phyloP scores from a whole-genome alignment of 257 asterid genomes.

The Solanum boliviense region DNA sequence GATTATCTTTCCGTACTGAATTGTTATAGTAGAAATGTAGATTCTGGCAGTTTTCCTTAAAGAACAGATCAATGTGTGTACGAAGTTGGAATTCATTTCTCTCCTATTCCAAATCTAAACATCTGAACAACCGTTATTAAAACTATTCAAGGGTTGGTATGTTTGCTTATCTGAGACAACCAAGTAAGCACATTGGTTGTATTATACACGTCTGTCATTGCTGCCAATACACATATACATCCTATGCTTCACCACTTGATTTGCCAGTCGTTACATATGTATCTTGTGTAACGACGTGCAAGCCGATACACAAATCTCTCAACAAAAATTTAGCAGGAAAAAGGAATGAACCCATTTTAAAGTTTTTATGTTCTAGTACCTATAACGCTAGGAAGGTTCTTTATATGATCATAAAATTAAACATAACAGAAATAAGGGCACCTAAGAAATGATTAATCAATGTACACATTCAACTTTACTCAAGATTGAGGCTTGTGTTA shows the following conservation, averaged over 20 bases:
- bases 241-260: background rate
- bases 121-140: background rate
- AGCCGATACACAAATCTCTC: background rate
- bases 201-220: background rate
- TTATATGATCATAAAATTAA: background rate
- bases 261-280: background rate
- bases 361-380: background rate
- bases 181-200: background rate
- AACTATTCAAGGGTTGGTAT: background rate
- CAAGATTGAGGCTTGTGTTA: background rate
- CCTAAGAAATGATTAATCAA: background rate
- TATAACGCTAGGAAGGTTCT: background rate
- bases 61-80: background rate
- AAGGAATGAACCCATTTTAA: background rate
- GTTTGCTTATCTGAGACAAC: background rate
- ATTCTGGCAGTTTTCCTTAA: background rate
- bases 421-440: background rate
- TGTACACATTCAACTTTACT: background rate
- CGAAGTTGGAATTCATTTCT: background rate
- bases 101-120: background rate
- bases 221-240: background rate
- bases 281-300: background rate
- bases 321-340: background rate
- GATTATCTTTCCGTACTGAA: background rate
- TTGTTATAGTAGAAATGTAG: background rate